Evolutionary conservation across 1,284 basidiomycete species (phyloP).

Genomic region (Cryptococcus neoformans): DNA sequence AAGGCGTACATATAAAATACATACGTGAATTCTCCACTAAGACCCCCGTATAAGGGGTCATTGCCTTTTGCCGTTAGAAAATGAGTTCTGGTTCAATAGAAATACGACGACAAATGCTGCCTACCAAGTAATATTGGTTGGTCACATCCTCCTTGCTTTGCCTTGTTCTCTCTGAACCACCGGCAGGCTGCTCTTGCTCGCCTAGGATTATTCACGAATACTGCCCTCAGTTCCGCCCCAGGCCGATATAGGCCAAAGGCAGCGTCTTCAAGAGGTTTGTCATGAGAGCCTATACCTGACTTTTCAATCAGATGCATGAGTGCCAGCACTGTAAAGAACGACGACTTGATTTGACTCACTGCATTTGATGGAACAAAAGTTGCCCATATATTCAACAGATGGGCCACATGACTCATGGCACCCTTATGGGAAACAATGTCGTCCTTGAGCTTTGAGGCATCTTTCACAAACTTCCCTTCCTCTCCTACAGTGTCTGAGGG

Average conservation of each 20-base stretch:
- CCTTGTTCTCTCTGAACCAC: constrained; percentile 32
- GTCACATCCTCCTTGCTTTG: constrained; percentile 59
- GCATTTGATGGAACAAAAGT: constrained; percentile 65
- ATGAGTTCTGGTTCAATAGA: background rate
- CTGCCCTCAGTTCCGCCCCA: constrained; percentile 70
- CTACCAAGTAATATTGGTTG: constrained; percentile 72
- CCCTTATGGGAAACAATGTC: constrained; percentile 66
- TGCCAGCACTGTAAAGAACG: background rate
- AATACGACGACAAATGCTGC: constrained; percentile 11
- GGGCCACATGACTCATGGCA: constrained; percentile 70
- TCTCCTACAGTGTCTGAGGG: constrained; percentile 60
- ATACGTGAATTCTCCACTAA: constrained; percentile 79
- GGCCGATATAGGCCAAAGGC: constrained; percentile 73
- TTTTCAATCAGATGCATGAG: constrained; percentile 34
- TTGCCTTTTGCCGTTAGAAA: constrained; percentile 56
- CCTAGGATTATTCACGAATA: constrained; percentile 67
- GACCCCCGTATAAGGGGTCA: constrained; percentile 74
- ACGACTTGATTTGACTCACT: constrained; percentile 49
- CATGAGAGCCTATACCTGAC: constrained; percentile 72
- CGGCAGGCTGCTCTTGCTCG: constrained; percentile 66
- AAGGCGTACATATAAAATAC: constrained; percentile 33
- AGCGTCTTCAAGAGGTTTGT: constrained; percentile 65
- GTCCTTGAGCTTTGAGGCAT: constrained; percentile 63
- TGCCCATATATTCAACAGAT: constrained; percentile 77
- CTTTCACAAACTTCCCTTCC: constrained; percentile 63